Evolutionary conservation across 1,139 yeast species (phyloP).

Genomic region (Lodderomyces metapsilosis): DNA sequence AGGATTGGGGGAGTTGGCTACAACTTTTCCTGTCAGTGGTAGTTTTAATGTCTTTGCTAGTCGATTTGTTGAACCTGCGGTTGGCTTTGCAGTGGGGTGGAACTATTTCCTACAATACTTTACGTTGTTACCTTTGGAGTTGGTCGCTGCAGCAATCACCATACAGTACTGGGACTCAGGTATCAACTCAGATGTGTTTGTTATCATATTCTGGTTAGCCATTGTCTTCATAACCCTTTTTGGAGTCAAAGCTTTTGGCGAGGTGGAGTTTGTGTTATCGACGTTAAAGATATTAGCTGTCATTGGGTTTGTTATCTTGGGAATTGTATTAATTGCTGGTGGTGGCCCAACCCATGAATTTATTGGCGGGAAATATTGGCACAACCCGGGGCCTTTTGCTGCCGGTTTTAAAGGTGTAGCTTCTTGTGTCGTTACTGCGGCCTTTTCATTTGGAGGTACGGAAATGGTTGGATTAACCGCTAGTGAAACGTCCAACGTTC

Average conservation of each 20-base stretch:
- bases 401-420: constrained; percentile 75
- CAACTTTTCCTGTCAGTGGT: constrained; percentile 42
- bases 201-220: constrained; percentile 34
- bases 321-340: constrained; percentile 42
- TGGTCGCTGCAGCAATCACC: constrained; percentile 42
- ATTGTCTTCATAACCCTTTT: constrained; percentile 38
- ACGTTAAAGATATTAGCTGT: constrained; percentile 39
- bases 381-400: constrained; percentile 49
- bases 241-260: constrained; percentile 46
- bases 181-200: constrained; percentile 43
- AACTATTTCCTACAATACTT: constrained; percentile 42
- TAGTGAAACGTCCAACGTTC: constrained; percentile 76
- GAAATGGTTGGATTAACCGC: constrained; percentile 52
- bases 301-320: constrained; percentile 39
- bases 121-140: constrained; percentile 32
- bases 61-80: constrained; percentile 40
- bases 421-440: constrained; percentile 56
- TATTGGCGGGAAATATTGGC: constrained; percentile 39
- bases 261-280: constrained; percentile 42
- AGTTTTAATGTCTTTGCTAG: constrained; percentile 40
- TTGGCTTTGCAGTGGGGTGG: constrained; percentile 46
- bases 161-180: constrained; percentile 39
- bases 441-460: constrained; percentile 42
- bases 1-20: constrained; percentile 41
- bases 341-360: constrained; percentile 37